Evolutionary conservation across 345 rosid genomes (phyloP).

Genomic region (Litchi chinensis): DNA sequence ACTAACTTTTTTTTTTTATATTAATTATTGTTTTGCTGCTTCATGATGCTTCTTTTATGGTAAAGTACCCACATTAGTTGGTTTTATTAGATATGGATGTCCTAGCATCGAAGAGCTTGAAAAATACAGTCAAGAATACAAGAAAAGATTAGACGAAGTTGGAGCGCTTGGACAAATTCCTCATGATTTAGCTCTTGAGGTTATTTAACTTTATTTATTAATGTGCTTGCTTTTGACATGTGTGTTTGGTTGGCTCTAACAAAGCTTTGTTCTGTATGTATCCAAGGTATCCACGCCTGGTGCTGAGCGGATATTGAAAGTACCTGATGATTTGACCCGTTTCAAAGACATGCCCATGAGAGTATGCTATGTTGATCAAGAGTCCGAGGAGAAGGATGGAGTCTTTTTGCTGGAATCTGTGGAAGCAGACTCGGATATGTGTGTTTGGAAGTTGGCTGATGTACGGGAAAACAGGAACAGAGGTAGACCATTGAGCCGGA

Average conservation of each 20-base stretch:
- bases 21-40: too few species aligned
- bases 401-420: constrained; percentile 66
- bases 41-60: neutral
- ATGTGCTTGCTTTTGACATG: constrained; percentile 2
- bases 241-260: neutral
- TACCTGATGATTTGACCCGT: constrained; percentile 69
- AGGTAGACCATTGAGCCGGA: constrained; percentile 79
- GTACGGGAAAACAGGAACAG: constrained; percentile 86
- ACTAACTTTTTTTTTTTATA: neutral
- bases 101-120: constrained; percentile 84
- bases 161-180: constrained; percentile 68
- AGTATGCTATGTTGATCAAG: constrained; percentile 57
- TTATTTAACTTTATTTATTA: constrained; percentile 17
- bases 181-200: constrained; percentile 86
- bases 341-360: constrained; percentile 76
- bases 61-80: neutral
- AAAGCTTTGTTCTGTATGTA: neutral
- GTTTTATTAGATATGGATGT: constrained; percentile 70
- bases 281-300: constrained; percentile 89
- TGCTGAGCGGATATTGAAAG: constrained; percentile 77
- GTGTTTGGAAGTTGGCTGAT: constrained; percentile 85
- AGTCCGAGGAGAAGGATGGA: constrained; percentile 48
- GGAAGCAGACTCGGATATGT: constrained; percentile 55
- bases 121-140: constrained; percentile 65
- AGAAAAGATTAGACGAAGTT: constrained; percentile 76